Percentiles rank a stretch among this genome's conserved stretches.
These are phyloP conservation scores for Cutaneotrichosporon sp. DNA, from an alignment of 1,284 basidiomycete genomes.

Conservation along the genomic window DNA sequence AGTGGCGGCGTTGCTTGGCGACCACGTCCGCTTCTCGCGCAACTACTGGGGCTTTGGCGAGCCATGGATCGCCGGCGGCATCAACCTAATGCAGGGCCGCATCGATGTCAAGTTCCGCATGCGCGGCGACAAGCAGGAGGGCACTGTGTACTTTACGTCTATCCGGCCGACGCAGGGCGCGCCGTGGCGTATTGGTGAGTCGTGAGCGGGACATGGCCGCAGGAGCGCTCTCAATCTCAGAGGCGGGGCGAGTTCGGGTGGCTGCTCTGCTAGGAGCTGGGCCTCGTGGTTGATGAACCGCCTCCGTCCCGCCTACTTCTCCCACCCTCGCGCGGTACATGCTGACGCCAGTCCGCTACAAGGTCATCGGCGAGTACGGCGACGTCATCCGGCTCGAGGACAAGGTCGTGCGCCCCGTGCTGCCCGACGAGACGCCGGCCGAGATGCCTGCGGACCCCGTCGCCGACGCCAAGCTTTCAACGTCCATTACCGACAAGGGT, in stretches of 20 bases:
- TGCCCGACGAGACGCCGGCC: slow-evolving; percentile 1
- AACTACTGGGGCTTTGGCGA: slow-evolving; percentile 52
- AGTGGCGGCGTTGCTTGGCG: slow-evolving; percentile 42
- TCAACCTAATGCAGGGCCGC: slow-evolving; percentile 54
- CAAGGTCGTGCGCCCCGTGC: slow-evolving; percentile 17
- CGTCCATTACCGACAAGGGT: background rate
- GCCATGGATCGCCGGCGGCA: slow-evolving; percentile 53
- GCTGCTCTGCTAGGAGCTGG: too few species aligned
- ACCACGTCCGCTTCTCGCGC: slow-evolving; percentile 41
- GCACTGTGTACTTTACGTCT: slow-evolving; percentile 54
- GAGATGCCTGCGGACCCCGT: background rate
- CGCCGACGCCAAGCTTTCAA: background rate
- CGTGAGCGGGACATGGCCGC: too few species aligned
- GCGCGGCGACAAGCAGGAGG: slow-evolving; percentile 44
- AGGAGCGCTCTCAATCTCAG: too few species aligned
- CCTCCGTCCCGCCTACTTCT: background rate
- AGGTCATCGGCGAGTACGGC: slow-evolving; percentile 51
- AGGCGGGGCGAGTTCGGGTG: too few species aligned
- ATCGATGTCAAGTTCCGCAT: slow-evolving; percentile 54
- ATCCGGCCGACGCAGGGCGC: slow-evolving; percentile 49
- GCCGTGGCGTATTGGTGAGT: slow-evolving; percentile 50
- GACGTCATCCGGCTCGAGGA: slow-evolving; percentile 46
- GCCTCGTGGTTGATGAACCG: too few species aligned
- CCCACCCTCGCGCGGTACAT: too few species aligned
- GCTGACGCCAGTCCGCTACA: slow-evolving; percentile 49